Evolutionary conservation across 371 early-diverging fungal species (phyloP), one percentile per base, ranked within the genome.

Genomic region (Apophysomyces sp.): DNA sequence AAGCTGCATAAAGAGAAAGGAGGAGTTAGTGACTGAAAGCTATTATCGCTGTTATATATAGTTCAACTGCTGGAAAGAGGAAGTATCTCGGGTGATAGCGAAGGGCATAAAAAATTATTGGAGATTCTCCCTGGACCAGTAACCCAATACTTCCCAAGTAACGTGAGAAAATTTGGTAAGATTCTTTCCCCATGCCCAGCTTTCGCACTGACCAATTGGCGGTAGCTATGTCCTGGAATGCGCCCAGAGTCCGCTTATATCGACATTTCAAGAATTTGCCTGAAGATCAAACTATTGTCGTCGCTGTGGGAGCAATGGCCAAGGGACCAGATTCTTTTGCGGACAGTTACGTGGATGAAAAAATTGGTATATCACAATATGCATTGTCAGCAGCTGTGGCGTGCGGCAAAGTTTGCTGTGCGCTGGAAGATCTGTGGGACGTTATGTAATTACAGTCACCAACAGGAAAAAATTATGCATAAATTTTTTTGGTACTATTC

Each of bases 21-120:
- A 21, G 3, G 18, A n/a, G n/a, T 28, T 57, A 21, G 26, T 31
- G 21, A 18, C 24, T 52, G 54, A 31, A 4, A 11, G 9, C 30
- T 27, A 13, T 13, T n/a, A 51, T 51, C 30, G 18, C 76, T 80
- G 82, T 12, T 31, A 55, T 55, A 29, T 55, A 15, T 72, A 94
- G 97, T 97, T 37, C 97, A 99, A 89, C 84, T 99, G 58, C 84
- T 98, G 55, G 97, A 98, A 81, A 97, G 96, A 74, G 82, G 96
- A 65, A 86, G 88, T 41, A 98, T 99, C 73, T 82, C 85, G 18
- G 62, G 86, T 27, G 83, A 80, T 32, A 61, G 62, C 12, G 79
- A 83, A 44, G 88, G 96, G 40, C 81, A 85, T 11, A 92, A 94
- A 49, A 94, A 93, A 65, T 83, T 99, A 65, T 78, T 98, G 61